phyloP scores from a whole-genome alignment of 2,329 filamentous ascomycete genomes.

The Aspergillus tanneri region DNA sequence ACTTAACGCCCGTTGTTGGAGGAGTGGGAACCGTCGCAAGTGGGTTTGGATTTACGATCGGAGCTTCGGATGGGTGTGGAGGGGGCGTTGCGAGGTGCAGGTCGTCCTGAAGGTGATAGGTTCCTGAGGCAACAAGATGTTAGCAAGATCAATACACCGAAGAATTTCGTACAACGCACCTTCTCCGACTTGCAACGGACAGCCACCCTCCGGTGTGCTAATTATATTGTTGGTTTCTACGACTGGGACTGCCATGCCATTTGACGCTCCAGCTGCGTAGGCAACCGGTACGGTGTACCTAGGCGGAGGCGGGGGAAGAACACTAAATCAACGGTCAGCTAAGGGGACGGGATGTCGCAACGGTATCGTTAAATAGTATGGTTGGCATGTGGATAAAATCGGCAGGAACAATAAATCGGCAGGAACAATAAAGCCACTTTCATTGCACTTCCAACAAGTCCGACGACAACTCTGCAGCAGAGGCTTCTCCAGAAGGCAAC shows the following conservation, averaged over 20 bases:
- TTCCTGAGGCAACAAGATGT: constrained; percentile 57
- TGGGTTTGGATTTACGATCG: constrained; percentile 82
- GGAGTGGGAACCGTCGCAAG: constrained; percentile 80
- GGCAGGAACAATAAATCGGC: not conserved
- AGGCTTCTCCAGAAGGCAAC: not conserved
- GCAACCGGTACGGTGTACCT: constrained; percentile 74
- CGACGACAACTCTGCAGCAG: no score
- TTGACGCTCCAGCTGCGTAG: constrained; percentile 69
- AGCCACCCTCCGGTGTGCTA: constrained; percentile 76
- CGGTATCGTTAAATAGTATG: constrained; percentile 7
- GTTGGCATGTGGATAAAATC: constrained; percentile 1
- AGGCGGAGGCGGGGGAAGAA: constrained; percentile 78
- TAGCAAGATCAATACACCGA: constrained; percentile 19
- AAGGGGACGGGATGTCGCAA: constrained; percentile 8
- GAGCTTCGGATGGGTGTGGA: constrained; percentile 90
- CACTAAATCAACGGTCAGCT: constrained; percentile 52
- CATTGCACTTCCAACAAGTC: not conserved
- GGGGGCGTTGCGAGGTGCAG: constrained; percentile 90
- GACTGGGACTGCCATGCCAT: constrained; percentile 68
- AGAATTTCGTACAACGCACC: constrained; percentile 64
- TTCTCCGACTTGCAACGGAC: constrained; percentile 90
- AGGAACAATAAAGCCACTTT: not conserved
- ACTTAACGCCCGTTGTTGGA: constrained; percentile 78
- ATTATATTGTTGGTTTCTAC: constrained; percentile 94
- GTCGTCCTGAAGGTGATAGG: constrained; percentile 87